Evolutionary conservation across 1,284 basidiomycete genomes (phyloP), one percentile per base, ranked within the genome.

Genomic region (Volvariella volvacea): DNA sequence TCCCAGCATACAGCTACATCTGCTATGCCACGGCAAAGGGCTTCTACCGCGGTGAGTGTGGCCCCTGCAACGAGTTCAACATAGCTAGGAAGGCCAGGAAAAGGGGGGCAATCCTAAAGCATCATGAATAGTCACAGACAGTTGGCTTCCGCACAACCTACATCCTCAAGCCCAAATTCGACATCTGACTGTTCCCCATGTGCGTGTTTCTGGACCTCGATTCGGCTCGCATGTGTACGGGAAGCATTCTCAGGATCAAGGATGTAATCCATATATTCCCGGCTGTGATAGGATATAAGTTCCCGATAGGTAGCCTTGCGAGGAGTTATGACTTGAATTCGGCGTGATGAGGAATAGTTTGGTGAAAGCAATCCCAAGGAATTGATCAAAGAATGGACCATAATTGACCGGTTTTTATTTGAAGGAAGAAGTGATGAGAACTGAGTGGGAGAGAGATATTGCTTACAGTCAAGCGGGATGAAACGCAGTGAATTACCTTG

Each of bases 51-150:
- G 2, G 80, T 80, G 16, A 88, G 67, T 0, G 89, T 78, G 0
- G 87, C 86, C 0, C 91, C 90, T 0, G 85, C 89, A 0, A 95
- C 70, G 4, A 83, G 66, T 2, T 66, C 66, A 2, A 86, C 78
- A 54, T 96, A 94, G 1, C 74, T 68, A 0, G 73, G 57, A n/a
- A 96, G 70, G 1, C 75, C 74, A 3, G 61, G 60, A 57, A 96
- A 96, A 0, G 72, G 64, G 0, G 92, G 89, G 54, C 91, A 93
- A 57, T 95, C 92, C 83, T 93, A 56, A 34, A 28, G 37, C 30
- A 32, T 3, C 25, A 16, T 41, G 16, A 39, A 22, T 43, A 17
- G 37, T 28, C 15, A 41, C 20, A 39, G 12, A 21, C 20, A 40
- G 20, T n/a, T 28, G 12, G 25, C 12, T 28, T 12, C 12, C 14